Evolutionary conservation across 192 early-diverging fungal species (phyloP).

Genomic region (Spinellus fusiger): DNA sequence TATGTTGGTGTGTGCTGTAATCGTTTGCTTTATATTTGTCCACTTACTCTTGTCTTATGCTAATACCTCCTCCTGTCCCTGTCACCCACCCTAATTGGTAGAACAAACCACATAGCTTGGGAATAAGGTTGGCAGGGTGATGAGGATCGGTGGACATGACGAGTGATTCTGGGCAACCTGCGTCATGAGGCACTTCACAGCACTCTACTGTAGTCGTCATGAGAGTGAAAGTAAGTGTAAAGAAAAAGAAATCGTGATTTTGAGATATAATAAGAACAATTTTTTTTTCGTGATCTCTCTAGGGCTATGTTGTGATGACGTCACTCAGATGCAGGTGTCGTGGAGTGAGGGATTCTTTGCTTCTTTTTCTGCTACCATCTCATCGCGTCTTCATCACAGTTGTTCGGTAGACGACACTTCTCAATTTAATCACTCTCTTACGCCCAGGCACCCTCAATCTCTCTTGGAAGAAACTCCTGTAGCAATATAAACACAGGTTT

Average conservation of each 20-base stretch:
- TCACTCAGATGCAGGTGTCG: background rate
- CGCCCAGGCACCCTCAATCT: background rate
- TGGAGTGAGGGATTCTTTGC: background rate
- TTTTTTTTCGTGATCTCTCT: too few relatives aligned
- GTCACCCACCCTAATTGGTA: conserved; percentile 94
- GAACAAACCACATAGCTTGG: conserved; percentile 85
- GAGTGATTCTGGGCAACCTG: too few relatives aligned
- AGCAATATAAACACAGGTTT: conserved; percentile 1
- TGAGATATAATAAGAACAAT: too few relatives aligned
- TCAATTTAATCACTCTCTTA: too few relatives aligned
- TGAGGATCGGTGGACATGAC: conserved; percentile 50
- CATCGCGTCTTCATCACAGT: too few relatives aligned
- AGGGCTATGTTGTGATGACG: background rate
- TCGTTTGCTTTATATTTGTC: background rate
- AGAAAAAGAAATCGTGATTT: too few relatives aligned
- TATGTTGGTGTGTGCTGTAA: background rate
- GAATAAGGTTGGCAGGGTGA: conserved; percentile 85
- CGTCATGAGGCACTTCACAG: too few relatives aligned
- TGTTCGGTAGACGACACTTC: too few relatives aligned
- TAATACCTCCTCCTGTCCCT: conserved; percentile 90
- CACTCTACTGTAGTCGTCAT: too few relatives aligned
- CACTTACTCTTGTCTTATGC: conserved; percentile 64
- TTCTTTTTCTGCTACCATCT: background rate
- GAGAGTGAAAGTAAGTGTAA: too few relatives aligned
- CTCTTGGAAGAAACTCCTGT: background rate